Conservation (phyloP, 768 basidiomycete genomes). For the Phaeotremella skinneri region DNA sequence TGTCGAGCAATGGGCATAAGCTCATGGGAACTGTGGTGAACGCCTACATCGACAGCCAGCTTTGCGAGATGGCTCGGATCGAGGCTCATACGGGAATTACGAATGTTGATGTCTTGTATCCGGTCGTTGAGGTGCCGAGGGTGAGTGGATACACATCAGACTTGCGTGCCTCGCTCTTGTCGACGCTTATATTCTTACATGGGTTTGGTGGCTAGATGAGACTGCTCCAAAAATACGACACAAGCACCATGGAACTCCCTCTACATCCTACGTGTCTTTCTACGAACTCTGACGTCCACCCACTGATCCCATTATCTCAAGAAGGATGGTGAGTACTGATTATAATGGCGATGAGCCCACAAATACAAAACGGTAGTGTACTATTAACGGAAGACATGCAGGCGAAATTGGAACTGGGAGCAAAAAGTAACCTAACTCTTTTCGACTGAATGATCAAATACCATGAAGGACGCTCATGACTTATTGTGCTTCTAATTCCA, state of each 20-base stretch:
- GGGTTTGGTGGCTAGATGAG: slow-evolving; percentile 16
- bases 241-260: slow-evolving; percentile 12
- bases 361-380: background rate
- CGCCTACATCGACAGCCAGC: slow-evolving; percentile 35
- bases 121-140: slow-evolving; percentile 24
- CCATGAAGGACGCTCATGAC: background rate
- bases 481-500: background rate
- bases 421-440: slow-evolving; percentile 14
- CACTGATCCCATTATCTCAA: slow-evolving; percentile 22
- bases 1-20: slow-evolving; percentile 27
- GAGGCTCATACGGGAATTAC: slow-evolving; percentile 12
- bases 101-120: slow-evolving; percentile 23
- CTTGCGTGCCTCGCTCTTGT: background rate
- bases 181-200: background rate
- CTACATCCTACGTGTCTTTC: slow-evolving; percentile 36
- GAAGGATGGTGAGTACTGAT: slow-evolving; percentile 32
- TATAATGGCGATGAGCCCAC: background rate
- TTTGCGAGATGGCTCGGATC: slow-evolving; percentile 35
- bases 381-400: slow-evolving; percentile 2
- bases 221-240: slow-evolving; percentile 28
- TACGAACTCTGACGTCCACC: slow-evolving; percentile 26
- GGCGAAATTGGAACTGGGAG: slow-evolving; percentile 42
- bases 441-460: background rate
- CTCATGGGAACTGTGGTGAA: slow-evolving; percentile 27
- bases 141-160: slow-evolving; percentile 15